Evolutionary conservation across 345 rosid species (phyloP), one percentile per base, ranked within the genome.

Genomic region (Tarenaya hassleriana): DNA sequence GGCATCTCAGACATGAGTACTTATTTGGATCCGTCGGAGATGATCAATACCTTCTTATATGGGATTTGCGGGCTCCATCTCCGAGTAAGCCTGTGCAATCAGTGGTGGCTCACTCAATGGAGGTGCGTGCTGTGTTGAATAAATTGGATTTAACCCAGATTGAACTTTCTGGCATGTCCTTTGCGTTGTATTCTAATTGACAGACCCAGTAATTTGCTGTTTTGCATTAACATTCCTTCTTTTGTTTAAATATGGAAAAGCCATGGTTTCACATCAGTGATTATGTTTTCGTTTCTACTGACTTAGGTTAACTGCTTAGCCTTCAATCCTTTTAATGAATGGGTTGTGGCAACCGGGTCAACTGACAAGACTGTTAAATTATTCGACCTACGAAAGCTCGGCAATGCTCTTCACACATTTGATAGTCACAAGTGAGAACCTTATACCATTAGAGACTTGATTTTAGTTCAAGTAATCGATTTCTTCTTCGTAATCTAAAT

Each of bases 331-430:
- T 82, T 88, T 53, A 94, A 94, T 69, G 99, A 88, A 65, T 94
- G 99, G 97, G 83, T 94, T 58, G 88, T 94, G 66, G 97, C 97
- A 1, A 94, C 99, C 14, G 97, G 99, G 9, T 94, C 99, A 60
- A 94, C 99, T 47, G 99, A 88, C 66, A 94, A 86, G 77, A 94
- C 94, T 16, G 99, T 88, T 52, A 94, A 88, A 77, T 55, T 94
- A 47, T 88, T 94, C 64, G 99, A 94, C 68, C 64, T 88, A 32
- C 89, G 97, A 72, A 88, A 83, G 81, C 80, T 94, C 71, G 75
- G 54, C 68, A 72, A 65, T 1, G 87, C 94, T 12, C 94, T 94
- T 55, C 95, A 94, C 74, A 81, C 97, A 24, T 94, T 94, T 60
- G 94, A 86, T 21, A 84, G 91, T 61, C 97, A 94, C 78, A 94